Evolutionary conservation across 2,329 filamentous ascomycete species (phyloP), one percentile per base, ranked within the genome.

Genomic region (Alternaria angustiovoidea): DNA sequence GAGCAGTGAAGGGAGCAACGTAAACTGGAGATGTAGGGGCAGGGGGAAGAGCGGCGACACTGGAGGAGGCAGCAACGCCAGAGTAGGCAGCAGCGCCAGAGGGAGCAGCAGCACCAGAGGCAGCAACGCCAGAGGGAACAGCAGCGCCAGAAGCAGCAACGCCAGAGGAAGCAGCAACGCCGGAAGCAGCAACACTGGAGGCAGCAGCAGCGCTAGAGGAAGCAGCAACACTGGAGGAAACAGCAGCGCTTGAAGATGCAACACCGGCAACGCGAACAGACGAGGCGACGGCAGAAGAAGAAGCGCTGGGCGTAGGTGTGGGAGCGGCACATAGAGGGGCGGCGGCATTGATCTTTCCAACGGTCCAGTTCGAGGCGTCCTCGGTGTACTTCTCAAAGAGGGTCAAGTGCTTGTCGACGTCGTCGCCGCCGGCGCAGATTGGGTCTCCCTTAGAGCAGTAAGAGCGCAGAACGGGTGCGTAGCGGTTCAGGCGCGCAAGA

Each of bases 381-480:
- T 68, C 64, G 47, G 65, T 65, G 64, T 67, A 68, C 42, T 51
- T 22, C 53, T 71, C 60, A 52, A 84, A 86, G 63, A 89, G 89
- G 54, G 84, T 82, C 71, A 88, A 83, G 72, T 89, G 87, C 18
- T 83, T 81, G 63, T 83, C 81, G 32, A 82, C 80, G 63, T 88
- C 80, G 68, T 81, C 86, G 51, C 87, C 88, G 46, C 85, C 86
- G 74, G 86, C 89, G 81, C 88, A 89, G 75, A 87, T 88, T 0
- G 87, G 87, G 64, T 89, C 87, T 6, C 83, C 70, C 14, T 82
- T 78, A 65, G 89, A 86, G 71, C 88, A 89, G 80, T 89, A 89
- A 11, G 85, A 86, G 76, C 87, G 80, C 63, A 89, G 85, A 66
- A 85, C 85, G 8, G 71, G 67, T 20, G 84, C 81, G 62, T 66